These are phyloP conservation scores for Nakazawaea ambrosiae DNA, from an alignment of 805 yeast genomes.

Conservation along the genomic window DNA sequence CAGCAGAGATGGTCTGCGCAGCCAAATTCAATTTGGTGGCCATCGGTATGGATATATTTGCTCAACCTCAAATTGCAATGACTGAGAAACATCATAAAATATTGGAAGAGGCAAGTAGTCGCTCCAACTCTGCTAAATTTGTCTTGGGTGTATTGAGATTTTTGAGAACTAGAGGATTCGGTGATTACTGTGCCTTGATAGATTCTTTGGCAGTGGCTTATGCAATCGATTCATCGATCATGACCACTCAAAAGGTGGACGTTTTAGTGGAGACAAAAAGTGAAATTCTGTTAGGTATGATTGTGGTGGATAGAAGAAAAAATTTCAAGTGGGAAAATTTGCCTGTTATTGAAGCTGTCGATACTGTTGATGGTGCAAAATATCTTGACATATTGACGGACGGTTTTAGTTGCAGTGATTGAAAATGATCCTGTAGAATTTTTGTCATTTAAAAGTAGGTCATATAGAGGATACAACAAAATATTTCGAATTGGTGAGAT, in stretches of 20 bases:
- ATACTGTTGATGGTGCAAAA: conserved; percentile 17
- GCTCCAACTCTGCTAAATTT: conserved; percentile 16
- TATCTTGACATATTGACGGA: conserved; percentile 15
- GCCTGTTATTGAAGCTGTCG: conserved; percentile 17
- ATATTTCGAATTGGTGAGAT: no score
- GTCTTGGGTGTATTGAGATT: conserved; percentile 18
- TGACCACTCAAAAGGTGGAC: conserved; percentile 17
- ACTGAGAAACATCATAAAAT: conserved; percentile 9
- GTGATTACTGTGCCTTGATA: conserved; percentile 22
- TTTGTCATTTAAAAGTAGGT: no score
- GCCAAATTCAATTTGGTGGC: conserved; percentile 18
- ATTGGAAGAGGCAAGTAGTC: conserved; percentile 8
- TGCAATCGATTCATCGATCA: conserved; percentile 19
- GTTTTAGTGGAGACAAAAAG: conserved; percentile 19
- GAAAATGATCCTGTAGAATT: not conserved
- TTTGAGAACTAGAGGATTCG: conserved; percentile 16
- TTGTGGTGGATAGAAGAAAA: conserved; percentile 20
- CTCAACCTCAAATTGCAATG: conserved; percentile 21
- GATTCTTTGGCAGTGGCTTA: conserved; percentile 22
- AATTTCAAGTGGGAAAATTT: conserved; percentile 20
- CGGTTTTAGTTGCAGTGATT: conserved; percentile 4
- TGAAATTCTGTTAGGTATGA: conserved; percentile 18
- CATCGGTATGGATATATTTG: conserved; percentile 22
- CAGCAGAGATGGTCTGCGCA: conserved; percentile 19
- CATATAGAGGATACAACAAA: no score